These are phyloP conservation scores for Skeletonema grethae DNA, from an alignment of 108 stramenopile genomes.

Conservation along the genomic window DNA sequence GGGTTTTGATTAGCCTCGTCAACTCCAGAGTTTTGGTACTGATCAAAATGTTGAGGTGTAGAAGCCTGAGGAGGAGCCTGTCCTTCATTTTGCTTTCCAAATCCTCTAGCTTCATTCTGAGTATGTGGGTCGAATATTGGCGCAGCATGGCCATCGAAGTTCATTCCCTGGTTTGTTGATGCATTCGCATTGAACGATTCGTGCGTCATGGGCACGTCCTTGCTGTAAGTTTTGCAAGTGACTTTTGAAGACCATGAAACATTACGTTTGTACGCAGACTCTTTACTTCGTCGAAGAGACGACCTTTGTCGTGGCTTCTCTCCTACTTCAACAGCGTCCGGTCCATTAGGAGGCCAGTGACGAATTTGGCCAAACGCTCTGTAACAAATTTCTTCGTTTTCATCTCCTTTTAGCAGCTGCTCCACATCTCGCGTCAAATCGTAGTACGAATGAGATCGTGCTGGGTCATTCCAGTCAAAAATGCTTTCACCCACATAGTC, in stretches of 20 bases:
- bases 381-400: conserved; percentile 44
- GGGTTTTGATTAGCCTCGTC: conserved; percentile 44
- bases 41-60: conserved; percentile 45
- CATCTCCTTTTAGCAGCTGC: conserved; percentile 45
- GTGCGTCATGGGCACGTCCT: conserved; percentile 40
- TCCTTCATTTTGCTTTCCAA: conserved; percentile 10
- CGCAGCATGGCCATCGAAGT: conserved; percentile 44
- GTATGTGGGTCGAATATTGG: conserved; percentile 49
- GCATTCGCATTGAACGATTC: conserved; percentile 50
- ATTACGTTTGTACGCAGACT: conserved; percentile 20
- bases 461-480: conserved; percentile 79
- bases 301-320: conserved; percentile 22
- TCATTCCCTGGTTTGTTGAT: conserved; percentile 47
- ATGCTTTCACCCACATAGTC: conserved; percentile 66
- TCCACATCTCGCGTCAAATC: conserved; percentile 79
- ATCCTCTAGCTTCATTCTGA: conserved; percentile 42
- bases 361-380: conserved; percentile 46
- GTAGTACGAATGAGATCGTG: conserved; percentile 62
- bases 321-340: conserved; percentile 11
- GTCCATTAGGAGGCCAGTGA: conserved; percentile 45
- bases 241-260: conserved; percentile 53
- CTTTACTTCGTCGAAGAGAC: conserved; percentile 34
- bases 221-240: conserved; percentile 57
- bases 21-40: conserved; percentile 37
- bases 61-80: conserved; percentile 14